phyloP scores from a whole-genome alignment of 495 filamentous ascomycete genomes.

The Tuber umbilicatum region DNA sequence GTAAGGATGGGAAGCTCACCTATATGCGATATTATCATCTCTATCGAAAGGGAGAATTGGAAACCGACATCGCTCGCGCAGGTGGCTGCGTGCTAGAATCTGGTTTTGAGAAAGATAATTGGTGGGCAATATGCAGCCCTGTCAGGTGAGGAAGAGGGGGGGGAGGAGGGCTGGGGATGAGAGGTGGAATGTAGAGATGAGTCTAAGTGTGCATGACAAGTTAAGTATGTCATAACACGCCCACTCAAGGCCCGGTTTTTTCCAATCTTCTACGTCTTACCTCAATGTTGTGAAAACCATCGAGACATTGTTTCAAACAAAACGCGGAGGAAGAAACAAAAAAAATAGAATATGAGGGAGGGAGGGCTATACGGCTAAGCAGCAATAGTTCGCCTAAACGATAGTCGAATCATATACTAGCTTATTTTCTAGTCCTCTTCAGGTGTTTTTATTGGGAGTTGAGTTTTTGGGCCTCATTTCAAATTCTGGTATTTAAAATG shows the following conservation, averaged over 20 bases:
- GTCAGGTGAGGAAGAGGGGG: slow-evolving; percentile 20
- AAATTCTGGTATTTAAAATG: not conserved
- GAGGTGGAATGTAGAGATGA: slow-evolving; percentile 14
- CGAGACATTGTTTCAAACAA: not conserved
- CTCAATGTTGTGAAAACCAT: not conserved
- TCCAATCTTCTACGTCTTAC: not conserved
- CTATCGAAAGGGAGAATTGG: slow-evolving; percentile 78
- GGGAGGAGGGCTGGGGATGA: slow-evolving; percentile 11
- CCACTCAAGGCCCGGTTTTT: not conserved
- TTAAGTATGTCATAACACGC: slow-evolving; percentile 4
- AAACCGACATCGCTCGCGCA: slow-evolving; percentile 66
- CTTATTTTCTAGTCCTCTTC: not conserved
- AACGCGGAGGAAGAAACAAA: not conserved
- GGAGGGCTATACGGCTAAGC: not conserved
- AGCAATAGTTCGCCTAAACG: not conserved
- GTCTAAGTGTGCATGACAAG: slow-evolving; percentile 19
- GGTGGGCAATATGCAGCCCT: slow-evolving; percentile 68
- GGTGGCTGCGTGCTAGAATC: slow-evolving; percentile 69
- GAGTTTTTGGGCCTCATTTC: not conserved
- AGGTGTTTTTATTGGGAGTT: not conserved
- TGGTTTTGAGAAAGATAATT: slow-evolving; percentile 97
- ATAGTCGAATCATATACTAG: not conserved
- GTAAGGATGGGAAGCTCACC: slow-evolving; percentile 40
- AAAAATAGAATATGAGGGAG: not conserved
- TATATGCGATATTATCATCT: slow-evolving; percentile 95